Base-by-base conservation (phyloP, 108 stramenopile species). In the Conticribra weissflogii region DNA sequence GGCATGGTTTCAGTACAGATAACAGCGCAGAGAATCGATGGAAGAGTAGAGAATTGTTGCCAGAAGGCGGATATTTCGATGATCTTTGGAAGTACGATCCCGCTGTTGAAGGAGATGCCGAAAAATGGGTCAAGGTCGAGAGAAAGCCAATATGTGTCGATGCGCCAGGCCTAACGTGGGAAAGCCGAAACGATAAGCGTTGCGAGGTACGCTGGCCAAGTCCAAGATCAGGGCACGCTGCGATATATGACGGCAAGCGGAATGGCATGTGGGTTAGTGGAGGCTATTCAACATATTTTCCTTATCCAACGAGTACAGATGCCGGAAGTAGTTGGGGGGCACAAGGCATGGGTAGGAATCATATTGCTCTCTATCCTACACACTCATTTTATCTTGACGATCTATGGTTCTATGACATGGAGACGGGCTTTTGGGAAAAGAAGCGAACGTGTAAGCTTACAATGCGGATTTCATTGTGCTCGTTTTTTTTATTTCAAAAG, bases 1-100 rank as follows among this genome's bases (percentile, higher is more conserved):
- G 94, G 93, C 91, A 95, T 56, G 94, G 94, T 1, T 91, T 91
- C 51, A 60, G 80, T 23, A 41, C 29, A 12, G 91, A 93, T 54
- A 95, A 95, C 83, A 75, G 55, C n/a, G 72, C 65, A 54, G 79
- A 72, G 0, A 93, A 93, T 71, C 22, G 57, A 12, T 95, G 88
- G 88, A 25, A 58, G 25, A 68, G 62, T 58, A 82, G 59, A 41
- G 82, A 68, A 25, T 18, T 67, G 28, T 59, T 84, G 22, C 90
- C 91, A 23, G 23, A 71, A 44, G 94, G 94, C 17, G 94, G 94
- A 7, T 93, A 90, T 53, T 74, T 95, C 23, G 64, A 85, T 56
- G 94, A 95, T 72, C 71, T 95, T 30, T 95, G 94, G 94, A 45
- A 73, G 22, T 87, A 64, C 71, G 55, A 57, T 9, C 76, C 84